Conservation (phyloP, 768 basidiomycete genomes). For the Paxillus ammoniavirescens region DNA sequence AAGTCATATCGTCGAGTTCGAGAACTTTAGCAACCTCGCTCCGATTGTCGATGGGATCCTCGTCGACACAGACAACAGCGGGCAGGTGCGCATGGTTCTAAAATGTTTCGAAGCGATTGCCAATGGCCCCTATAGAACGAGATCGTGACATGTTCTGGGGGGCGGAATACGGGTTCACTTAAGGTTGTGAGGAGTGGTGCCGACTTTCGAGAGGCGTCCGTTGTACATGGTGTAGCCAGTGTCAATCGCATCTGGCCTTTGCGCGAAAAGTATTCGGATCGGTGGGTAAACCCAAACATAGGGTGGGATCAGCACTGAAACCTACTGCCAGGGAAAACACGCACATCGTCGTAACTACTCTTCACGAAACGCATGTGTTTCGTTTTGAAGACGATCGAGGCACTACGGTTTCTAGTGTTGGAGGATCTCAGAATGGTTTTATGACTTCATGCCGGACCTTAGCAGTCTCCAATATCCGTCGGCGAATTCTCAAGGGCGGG, state of each 20-base stretch:
- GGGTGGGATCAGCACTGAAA: background rate
- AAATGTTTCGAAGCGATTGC: background rate
- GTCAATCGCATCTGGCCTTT: slow-evolving; percentile 67
- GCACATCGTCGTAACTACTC: slow-evolving; percentile 60
- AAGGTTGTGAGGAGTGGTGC: slow-evolving; percentile 81
- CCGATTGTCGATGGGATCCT: slow-evolving; percentile 82
- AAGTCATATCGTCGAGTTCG: slow-evolving; percentile 57
- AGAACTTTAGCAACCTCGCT: slow-evolving; percentile 72
- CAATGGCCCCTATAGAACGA: slow-evolving; percentile 48
- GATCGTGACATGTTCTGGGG: slow-evolving; percentile 86
- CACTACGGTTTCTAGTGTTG: slow-evolving; percentile 17
- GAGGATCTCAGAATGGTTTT: slow-evolving; percentile 50
- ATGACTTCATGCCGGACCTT: slow-evolving; percentile 54
- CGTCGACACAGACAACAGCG: slow-evolving; percentile 67
- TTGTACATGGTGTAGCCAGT: slow-evolving; percentile 53
- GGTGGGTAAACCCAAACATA: slow-evolving; percentile 37
- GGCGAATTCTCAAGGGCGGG: slow-evolving; percentile 17
- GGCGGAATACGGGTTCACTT: slow-evolving; percentile 70
- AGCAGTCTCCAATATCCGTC: slow-evolving; percentile 56
- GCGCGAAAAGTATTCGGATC: slow-evolving; percentile 42
- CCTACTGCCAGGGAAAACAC: slow-evolving; percentile 44
- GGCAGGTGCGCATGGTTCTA: slow-evolving; percentile 48
- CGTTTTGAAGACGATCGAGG: slow-evolving; percentile 37
- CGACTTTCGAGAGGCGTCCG: slow-evolving; percentile 66
- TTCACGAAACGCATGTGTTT: slow-evolving; percentile 54